These are phyloP conservation scores for Nicotiana otophora DNA, from an alignment of 257 asterid species.

Conservation along the genomic window DNA sequence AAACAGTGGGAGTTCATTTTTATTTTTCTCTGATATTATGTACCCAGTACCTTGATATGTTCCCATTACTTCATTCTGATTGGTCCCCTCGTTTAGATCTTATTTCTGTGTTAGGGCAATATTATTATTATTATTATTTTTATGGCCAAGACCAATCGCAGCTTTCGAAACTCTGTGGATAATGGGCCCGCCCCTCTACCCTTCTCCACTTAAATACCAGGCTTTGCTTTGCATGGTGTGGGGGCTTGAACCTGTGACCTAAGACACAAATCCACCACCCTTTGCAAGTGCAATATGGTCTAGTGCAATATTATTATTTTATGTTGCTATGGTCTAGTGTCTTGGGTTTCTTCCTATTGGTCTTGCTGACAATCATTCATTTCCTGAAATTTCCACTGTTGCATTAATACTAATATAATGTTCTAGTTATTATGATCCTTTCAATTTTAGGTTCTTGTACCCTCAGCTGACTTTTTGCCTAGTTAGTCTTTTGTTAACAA, in stretches of 20 bases:
- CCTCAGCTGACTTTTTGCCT: background rate
- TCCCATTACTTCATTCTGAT: background rate
- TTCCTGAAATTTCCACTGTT: background rate
- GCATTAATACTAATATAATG: background rate
- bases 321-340: background rate
- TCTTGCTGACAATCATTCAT: background rate
- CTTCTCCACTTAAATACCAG: no score
- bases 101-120: background rate
- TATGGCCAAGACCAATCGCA: no score
- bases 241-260: no score
- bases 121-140: background rate
- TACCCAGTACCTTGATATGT: background rate
- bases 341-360: conserved; percentile 1
- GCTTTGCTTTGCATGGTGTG: no score
- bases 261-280: no score
- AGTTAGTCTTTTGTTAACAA: background rate
- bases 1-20: background rate
- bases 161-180: no score
- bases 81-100: background rate
- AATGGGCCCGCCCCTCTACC: no score
- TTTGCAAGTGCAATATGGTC: no score
- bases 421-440: background rate
- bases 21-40: background rate
- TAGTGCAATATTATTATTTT: background rate
- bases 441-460: background rate